A percentile compares a stretch with the other conserved stretches of the same genome.
These are phyloP conservation scores for Amanita jacksonii DNA, from an alignment of 768 basidiomycete genomes.

Conservation along the genomic window DNA sequence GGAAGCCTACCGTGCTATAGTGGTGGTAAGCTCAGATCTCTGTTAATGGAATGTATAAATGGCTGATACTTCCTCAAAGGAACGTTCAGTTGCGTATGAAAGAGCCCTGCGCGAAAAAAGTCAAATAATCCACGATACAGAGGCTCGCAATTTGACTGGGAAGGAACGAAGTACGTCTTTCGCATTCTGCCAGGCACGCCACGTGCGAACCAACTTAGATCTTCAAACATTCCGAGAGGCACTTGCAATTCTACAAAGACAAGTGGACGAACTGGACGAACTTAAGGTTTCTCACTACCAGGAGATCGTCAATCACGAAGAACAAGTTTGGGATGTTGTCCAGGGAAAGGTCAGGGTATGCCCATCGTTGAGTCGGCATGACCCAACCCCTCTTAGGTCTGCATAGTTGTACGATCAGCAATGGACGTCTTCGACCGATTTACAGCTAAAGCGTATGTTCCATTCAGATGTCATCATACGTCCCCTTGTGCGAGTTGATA, in stretches of 20 bases:
- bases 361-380: constrained; percentile 5
- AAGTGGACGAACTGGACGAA: constrained; percentile 87
- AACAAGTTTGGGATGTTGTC: constrained; percentile 91
- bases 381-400: constrained; percentile 37
- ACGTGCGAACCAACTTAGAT: constrained; percentile 35
- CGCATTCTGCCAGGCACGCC: background rate
- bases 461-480: background rate
- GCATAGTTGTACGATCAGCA: constrained; percentile 77
- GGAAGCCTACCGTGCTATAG: constrained; percentile 66
- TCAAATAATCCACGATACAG: constrained; percentile 74
- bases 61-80: constrained; percentile 29
- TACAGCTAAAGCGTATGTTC: constrained; percentile 73
- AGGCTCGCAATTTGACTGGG: constrained; percentile 74
- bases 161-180: constrained; percentile 68
- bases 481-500: constrained; percentile 4
- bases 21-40: constrained; percentile 37
- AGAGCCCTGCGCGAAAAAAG: constrained; percentile 76
- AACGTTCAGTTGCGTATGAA: constrained; percentile 81
- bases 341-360: constrained; percentile 59
- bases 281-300: constrained; percentile 81
- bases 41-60: background rate
- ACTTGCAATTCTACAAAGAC: constrained; percentile 67
- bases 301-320: constrained; percentile 86
- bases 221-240: constrained; percentile 84
- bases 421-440: constrained; percentile 89